Conservation (phyloP, 768 basidiomycete genomes). For the Leccinellum albellum region DNA sequence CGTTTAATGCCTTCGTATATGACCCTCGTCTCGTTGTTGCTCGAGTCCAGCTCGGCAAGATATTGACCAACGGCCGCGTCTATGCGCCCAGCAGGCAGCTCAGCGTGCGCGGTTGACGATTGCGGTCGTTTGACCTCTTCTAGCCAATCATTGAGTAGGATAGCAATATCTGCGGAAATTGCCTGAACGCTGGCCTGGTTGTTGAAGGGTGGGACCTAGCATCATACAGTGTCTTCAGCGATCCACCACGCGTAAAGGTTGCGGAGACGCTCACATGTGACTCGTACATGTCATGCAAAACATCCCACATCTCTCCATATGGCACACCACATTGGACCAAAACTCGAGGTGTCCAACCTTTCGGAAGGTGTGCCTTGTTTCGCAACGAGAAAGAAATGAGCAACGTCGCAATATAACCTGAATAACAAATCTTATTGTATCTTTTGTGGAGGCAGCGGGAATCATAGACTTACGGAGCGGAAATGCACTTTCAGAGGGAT, state of each 20-base stretch:
- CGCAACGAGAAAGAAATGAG: constrained; percentile 72
- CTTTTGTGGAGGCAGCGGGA: neutral
- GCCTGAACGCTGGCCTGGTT: constrained; percentile 74
- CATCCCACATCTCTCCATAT: constrained; percentile 78
- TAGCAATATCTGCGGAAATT: constrained; percentile 77
- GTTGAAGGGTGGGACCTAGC: constrained; percentile 79
- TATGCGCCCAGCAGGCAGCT: constrained; percentile 76
- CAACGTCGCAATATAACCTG: constrained; percentile 73
- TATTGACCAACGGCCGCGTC: constrained; percentile 74
- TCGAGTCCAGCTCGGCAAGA: constrained; percentile 61
- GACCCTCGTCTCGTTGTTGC: constrained; percentile 56
- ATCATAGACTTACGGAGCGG: constrained; percentile 62
- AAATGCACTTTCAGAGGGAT: constrained; percentile 88
- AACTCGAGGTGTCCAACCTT: constrained; percentile 81
- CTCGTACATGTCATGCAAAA: constrained; percentile 82
- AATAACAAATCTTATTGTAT: neutral
- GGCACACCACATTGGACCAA: constrained; percentile 81
- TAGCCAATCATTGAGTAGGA: constrained; percentile 78
- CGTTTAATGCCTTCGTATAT: constrained; percentile 70
- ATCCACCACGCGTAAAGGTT: neutral
- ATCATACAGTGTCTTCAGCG: constrained; percentile 3
- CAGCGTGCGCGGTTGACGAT: constrained; percentile 54
- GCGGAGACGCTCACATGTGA: constrained; percentile 59
- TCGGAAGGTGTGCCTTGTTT: constrained; percentile 52
- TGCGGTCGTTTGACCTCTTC: constrained; percentile 73